A percentile compares a stretch with the other conserved stretches of the same genome.
Conservation (phyloP, 345 rosid species). For the Boechera stricta region DNA sequence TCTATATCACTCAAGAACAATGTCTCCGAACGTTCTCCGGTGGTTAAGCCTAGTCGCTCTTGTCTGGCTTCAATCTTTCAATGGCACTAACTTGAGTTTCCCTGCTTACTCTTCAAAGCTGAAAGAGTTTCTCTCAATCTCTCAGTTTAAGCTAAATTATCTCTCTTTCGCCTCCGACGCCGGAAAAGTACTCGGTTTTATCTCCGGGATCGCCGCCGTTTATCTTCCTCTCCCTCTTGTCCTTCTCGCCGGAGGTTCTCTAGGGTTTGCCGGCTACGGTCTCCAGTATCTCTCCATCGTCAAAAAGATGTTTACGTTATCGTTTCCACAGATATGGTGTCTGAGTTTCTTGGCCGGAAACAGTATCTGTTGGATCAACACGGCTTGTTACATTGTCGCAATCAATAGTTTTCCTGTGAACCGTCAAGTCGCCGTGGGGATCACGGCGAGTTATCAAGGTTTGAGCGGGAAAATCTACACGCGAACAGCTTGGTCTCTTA, state of each 20-base stretch:
- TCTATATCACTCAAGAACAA: conserved; percentile 25
- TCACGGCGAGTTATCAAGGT: conserved; percentile 77
- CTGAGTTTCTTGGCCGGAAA: conserved; percentile 79
- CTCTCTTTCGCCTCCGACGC: conserved; percentile 95
- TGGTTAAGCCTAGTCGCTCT: conserved; percentile 82
- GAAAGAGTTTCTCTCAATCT: conserved; percentile 69
- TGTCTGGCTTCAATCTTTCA: conserved; percentile 82
- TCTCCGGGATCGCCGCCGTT: conserved; percentile 81
- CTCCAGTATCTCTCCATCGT: conserved; percentile 72
- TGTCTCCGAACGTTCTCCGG: conserved; percentile 53
- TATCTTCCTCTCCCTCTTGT: conserved; percentile 77
- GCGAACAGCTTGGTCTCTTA: conserved; percentile 57
- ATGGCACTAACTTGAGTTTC: conserved; percentile 81
- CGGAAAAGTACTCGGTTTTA: conserved; percentile 84
- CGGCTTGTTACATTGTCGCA: conserved; percentile 65
- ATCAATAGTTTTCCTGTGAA: conserved; percentile 61
- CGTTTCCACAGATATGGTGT: conserved; percentile 61
- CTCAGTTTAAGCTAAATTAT: conserved; percentile 80
- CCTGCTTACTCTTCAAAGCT: conserved; percentile 93
- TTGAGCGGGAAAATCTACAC: conserved; percentile 74
- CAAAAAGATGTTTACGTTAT: conserved; percentile 49
- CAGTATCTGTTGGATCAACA: conserved; percentile 97
- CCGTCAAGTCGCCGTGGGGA: conserved; percentile 74
- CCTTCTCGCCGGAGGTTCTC: conserved; percentile 67
- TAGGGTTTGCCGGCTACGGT: conserved; percentile 81